Evolutionary conservation across 192 early-diverging fungal species (phyloP), one percentile per base, ranked within the genome.

Genomic region (Coemansia sp.): DNA sequence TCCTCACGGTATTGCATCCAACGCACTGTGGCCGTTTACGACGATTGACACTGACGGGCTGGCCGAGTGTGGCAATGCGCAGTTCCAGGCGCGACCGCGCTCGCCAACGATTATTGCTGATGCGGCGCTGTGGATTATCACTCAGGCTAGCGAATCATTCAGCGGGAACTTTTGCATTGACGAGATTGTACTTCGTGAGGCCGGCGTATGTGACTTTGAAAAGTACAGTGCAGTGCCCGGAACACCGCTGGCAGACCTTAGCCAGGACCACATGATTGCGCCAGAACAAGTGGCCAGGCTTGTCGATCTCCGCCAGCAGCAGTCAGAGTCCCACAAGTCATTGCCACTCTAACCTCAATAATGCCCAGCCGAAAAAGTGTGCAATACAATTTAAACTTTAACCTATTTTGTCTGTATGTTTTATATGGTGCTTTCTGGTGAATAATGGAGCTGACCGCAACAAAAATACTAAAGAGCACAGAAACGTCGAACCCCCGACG

Each of bases 161-260:
- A 81, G 81, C 0, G 90, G 88, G 62, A 84, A 93, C 55, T 90
- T 93, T 68, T 82, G 83, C 50, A 84, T 94, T 15, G 93, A 94
- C 68, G 91, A 92, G 79, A 55, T 87, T 54, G 74, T 94, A 29
- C 80, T 94, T 68, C 81, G 91, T 66, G 75, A 83, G 59, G 66
- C 80, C 29, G 91, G 92, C 45, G 84, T 90, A 53, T 87, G 79
- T 0, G 78, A 92, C 69, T 86, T 94, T 82, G 85, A 82, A 37
- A 66, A 84, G 62, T 94, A 92, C 82, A 76, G 82, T 58, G 74
- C 78, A 27, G 82, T 79, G 10, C 84, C 87, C 8, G 86, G 85
- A 3, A 72, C 79, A 5, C 59, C 61, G 11, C 76, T 75, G 12
- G 78, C 73, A 7, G 83, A 92, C 32, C 78, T 92, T 56, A 69